Conservation (phyloP, 2,329 filamentous ascomycete species). For the Trichoderma breve region DNA sequence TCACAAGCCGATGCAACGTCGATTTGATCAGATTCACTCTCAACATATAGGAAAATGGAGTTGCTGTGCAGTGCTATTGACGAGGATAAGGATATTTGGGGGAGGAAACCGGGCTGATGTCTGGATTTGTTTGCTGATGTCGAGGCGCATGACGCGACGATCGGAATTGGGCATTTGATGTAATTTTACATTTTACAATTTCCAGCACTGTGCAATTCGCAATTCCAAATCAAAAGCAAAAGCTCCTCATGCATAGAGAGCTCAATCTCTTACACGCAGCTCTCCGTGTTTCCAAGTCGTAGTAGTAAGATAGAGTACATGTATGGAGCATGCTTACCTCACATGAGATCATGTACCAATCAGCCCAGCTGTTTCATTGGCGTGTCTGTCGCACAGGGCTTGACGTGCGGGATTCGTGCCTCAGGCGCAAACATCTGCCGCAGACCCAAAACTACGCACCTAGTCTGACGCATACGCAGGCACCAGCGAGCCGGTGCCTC, state of each 20-base stretch:
- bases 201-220: neutral
- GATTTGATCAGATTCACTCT: neutral
- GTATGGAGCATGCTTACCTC: neutral
- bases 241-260: neutral
- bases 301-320: neutral
- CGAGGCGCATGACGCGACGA: neutral
- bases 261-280: neutral
- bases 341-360: neutral
- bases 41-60: neutral
- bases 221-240: neutral
- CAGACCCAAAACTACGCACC: constrained; percentile 29
- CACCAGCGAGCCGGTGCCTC: constrained; percentile 18
- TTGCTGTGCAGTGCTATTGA: neutral
- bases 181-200: neutral
- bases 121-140: neutral
- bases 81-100: neutral
- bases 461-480: constrained; percentile 30
- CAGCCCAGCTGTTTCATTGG: neutral
- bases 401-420: constrained; percentile 25
- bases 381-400: constrained; percentile 1
- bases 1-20: constrained; percentile 6
- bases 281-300: neutral
- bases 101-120: neutral
- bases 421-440: constrained; percentile 29
- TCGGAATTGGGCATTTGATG: neutral